Percentiles rank a stretch among this genome's conserved stretches.
Conservation (phyloP, 208 protist species). For the Crithidia expoeki region DNA sequence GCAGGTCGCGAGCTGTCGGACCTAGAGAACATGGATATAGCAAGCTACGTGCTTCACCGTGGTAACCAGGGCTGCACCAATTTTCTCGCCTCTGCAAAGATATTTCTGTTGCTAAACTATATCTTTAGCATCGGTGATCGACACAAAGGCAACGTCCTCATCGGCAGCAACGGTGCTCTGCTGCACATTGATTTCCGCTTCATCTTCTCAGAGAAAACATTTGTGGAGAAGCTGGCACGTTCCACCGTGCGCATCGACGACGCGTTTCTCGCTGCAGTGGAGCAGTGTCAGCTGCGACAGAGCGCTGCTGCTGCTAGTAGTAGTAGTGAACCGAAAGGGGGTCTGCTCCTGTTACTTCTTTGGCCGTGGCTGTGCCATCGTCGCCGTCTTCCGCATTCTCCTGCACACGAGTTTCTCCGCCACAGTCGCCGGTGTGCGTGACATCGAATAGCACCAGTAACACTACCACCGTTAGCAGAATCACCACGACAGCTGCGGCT, state of each 20-base stretch:
- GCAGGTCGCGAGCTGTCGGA: constrained; percentile 46
- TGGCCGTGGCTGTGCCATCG: background rate
- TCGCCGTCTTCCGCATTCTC: background rate
- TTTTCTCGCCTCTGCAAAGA: constrained; percentile 80
- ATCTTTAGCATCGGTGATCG: constrained; percentile 86
- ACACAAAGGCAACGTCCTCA: constrained; percentile 83
- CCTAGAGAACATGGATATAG: constrained; percentile 42
- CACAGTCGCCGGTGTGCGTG: background rate
- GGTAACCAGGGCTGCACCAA: constrained; percentile 28
- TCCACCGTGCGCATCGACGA: constrained; percentile 55
- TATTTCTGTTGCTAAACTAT: constrained; percentile 86
- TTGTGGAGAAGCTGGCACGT: constrained; percentile 52
- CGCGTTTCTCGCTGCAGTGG: constrained; percentile 42
- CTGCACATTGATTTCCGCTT: constrained; percentile 90
- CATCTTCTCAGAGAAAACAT: constrained; percentile 64
- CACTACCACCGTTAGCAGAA: background rate
- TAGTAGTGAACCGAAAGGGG: background rate
- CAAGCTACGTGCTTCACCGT: constrained; percentile 36
- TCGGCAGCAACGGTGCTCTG: constrained; percentile 68
- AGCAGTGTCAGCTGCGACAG: constrained; percentile 34
- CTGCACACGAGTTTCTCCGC: background rate
- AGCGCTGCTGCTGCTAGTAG: background rate
- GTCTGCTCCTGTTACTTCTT: background rate
- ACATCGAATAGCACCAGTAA: background rate
- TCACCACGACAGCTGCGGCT: background rate